Base-by-base conservation (phyloP, 805 yeast species). In the Wickerhamiella cacticola region DNA sequence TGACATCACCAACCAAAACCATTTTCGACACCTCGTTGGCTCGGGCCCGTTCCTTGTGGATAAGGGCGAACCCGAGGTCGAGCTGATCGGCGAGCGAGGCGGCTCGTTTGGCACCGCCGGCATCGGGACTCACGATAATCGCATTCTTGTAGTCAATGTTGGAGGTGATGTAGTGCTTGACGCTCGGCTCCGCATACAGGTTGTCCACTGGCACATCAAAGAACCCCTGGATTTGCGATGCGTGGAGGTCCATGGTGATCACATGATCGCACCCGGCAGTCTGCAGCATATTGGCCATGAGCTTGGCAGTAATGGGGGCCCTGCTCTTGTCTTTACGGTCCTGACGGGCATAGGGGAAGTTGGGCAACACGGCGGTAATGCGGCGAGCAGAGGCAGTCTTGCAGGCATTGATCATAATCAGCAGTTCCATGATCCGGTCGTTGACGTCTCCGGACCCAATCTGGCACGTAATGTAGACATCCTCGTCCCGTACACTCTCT, bases 81-180 rank as follows among this genome's bases (percentile, higher is more conserved):
- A 92, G 71, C 58, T 82, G 78, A 60, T 89, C 97, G 12, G 97
- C 97, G 45, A 89, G 69, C 4, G 88, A 79, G 1, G 97, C 97
- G 23, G 88, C 98, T 55, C 98, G 76, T 66, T 89, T 89, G 48
- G 97, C 97, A 51, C 98, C 98, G 57, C 98, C 98, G 2, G 98
- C 98, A 68, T 89, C 98, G 2, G 98, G 98, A 3, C 96, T 86
- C 10, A 89, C 94, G 48, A 89, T 76, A 46, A 87, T 84, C 8
- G 87, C 74, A 50, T 78, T 71, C 26, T 67, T 66, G 52, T 70
- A 66, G 53, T 74, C 72, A 40, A 77, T 69, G 54, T 77, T 74
- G 52, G 78, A 83, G 53, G 75, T 78, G 56, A 89, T 84, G 64
- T 84, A 92, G 56, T 82, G 70, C 42, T 89, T 73, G 18, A 84